A percentile compares a stretch with the other conserved stretches of the same genome.
These are phyloP conservation scores for Podila clonocystis DNA, from an alignment of 192 early-diverging fungal species.

Conservation along the genomic window DNA sequence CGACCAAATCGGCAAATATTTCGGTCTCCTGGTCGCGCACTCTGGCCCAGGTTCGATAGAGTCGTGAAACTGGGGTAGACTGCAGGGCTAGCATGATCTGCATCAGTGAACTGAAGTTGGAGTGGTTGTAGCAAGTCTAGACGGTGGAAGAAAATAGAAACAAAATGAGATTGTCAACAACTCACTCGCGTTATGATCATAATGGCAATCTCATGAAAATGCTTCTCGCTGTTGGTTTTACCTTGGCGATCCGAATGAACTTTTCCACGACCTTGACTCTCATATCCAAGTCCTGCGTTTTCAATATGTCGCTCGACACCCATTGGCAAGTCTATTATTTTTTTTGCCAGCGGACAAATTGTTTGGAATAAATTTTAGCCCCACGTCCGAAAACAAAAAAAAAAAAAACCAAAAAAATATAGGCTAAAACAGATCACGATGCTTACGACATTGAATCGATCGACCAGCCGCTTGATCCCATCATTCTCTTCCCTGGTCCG, in stretches of 20 bases:
- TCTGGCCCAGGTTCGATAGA: slow-evolving; percentile 65
- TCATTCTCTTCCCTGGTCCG: background rate
- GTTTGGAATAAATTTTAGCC: too few relatives aligned
- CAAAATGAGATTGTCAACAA: background rate
- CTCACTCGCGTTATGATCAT: background rate
- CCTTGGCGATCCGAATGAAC: slow-evolving; percentile 69
- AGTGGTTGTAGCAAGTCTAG: slow-evolving; percentile 67
- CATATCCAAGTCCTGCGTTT: slow-evolving; percentile 46
- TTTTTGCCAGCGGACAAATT: too few relatives aligned
- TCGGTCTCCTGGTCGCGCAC: slow-evolving; percentile 52
- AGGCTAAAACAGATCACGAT: background rate
- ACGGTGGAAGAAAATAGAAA: background rate
- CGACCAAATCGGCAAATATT: slow-evolving; percentile 58
- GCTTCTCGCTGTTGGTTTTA: slow-evolving; percentile 7
- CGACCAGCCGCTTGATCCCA: slow-evolving; percentile 31
- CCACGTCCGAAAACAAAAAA: background rate
- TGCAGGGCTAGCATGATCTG: slow-evolving; percentile 68
- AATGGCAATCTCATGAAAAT: too few relatives aligned
- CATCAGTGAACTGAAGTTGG: slow-evolving; percentile 68
- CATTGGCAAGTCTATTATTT: slow-evolving; percentile 58
- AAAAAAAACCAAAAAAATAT: background rate
- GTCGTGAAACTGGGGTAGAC: slow-evolving; percentile 60
- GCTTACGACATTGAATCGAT: slow-evolving; percentile 42
- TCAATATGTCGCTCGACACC: slow-evolving; percentile 67
- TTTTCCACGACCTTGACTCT: slow-evolving; percentile 68